Evolutionary conservation across 1,139 yeast species (phyloP).

Genomic region (Casaregolazyma suthepensis): DNA sequence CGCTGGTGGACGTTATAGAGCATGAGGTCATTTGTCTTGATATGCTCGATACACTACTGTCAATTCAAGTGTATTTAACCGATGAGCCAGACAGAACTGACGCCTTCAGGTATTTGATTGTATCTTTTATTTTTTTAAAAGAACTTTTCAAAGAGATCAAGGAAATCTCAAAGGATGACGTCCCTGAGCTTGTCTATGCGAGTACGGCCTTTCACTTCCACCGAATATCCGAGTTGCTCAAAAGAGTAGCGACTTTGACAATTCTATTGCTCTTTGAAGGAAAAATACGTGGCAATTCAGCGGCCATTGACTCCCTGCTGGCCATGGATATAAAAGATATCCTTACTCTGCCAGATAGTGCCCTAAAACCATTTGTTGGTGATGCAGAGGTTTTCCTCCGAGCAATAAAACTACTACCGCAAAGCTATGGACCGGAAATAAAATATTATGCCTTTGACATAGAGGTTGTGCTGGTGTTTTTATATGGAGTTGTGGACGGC

Average conservation of each 20-base stretch:
- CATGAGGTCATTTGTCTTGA: constrained; percentile 5
- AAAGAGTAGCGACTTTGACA: background rate
- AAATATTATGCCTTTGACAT: background rate
- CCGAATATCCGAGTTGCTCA: background rate
- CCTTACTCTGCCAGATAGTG: background rate
- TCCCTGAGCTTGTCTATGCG: background rate
- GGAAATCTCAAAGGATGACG: background rate
- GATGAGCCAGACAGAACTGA: background rate
- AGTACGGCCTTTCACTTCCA: background rate
- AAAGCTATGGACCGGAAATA: background rate
- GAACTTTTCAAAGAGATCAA: background rate
- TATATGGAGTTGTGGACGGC: background rate
- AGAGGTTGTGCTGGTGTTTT: background rate
- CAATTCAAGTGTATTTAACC: background rate
- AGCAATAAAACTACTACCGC: background rate
- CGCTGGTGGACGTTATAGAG: background rate
- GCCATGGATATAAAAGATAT: background rate
- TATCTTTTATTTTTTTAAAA: background rate
- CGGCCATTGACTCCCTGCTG: constrained; percentile 1
- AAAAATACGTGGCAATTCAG: background rate
- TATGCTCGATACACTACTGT: background rate
- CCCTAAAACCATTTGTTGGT: background rate
- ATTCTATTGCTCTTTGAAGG: background rate
- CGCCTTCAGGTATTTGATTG: constrained; percentile 5
- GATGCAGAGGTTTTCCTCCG: background rate